A percentile compares a stretch with the other conserved stretches of the same genome.
Conservation (phyloP, 75 land plant genomes). For the Picea sitchensis region DNA sequence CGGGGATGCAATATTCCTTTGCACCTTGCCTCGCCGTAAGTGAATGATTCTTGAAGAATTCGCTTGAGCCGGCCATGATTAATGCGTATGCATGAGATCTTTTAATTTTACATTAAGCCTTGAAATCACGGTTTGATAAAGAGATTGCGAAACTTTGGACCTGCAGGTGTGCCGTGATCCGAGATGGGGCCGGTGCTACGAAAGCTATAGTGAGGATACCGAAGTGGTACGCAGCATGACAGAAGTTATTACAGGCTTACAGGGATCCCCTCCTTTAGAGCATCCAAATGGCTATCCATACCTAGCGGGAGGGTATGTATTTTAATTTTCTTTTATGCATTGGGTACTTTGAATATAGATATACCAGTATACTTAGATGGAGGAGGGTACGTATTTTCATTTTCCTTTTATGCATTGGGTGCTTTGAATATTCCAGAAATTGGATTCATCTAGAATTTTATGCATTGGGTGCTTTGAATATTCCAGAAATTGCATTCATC, state of each 20-base stretch:
- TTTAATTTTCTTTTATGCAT: too few relatives aligned
- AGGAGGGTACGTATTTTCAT: too few relatives aligned
- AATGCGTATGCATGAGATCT: background rate
- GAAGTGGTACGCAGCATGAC: constrained; percentile 32
- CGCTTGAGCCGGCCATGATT: too few relatives aligned
- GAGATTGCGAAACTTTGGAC: background rate
- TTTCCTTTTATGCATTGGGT: too few relatives aligned
- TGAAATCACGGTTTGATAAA: constrained; percentile 18
- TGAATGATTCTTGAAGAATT: too few relatives aligned
- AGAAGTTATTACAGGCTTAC: constrained; percentile 25
- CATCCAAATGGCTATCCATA: constrained; percentile 16
- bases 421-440: too few relatives aligned
- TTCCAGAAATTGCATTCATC: too few relatives aligned
- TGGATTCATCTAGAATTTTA: too few relatives aligned
- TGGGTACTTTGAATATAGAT: too few relatives aligned
- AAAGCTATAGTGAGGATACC: constrained; percentile 48
- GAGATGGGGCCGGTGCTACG: constrained; percentile 45
- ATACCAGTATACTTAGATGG: too few relatives aligned
- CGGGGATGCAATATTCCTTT: constrained; percentile 8
- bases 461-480: too few relatives aligned
- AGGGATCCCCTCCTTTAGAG: constrained; percentile 13
- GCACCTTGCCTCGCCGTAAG: constrained; percentile 36
- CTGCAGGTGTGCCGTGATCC: constrained; percentile 37
- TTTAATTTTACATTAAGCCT: background rate
- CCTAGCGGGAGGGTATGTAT: constrained; percentile 1